Conservation (phyloP, 2,329 filamentous ascomycete species). For the Ilyonectria sp. region DNA sequence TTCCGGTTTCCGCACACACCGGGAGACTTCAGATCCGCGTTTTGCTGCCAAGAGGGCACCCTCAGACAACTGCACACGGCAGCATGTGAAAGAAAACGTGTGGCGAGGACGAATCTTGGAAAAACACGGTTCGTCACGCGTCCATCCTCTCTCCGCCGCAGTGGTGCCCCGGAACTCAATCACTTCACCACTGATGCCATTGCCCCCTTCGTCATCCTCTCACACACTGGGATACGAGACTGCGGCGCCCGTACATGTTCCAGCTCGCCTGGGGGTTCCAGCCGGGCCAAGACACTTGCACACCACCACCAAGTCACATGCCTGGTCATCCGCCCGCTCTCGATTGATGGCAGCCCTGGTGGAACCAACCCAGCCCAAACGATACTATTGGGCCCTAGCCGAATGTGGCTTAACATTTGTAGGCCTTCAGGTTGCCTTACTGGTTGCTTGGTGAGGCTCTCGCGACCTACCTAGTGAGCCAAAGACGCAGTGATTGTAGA, state of each 20-base stretch:
- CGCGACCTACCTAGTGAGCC: constrained; percentile 23
- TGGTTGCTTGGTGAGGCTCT: constrained; percentile 36
- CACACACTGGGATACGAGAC: constrained; percentile 42
- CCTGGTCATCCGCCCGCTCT: constrained; percentile 30
- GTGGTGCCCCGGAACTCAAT: constrained; percentile 26
- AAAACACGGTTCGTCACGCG: constrained; percentile 42
- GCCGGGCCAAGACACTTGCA: constrained; percentile 39
- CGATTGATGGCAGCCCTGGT: constrained; percentile 24
- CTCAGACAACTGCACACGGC: constrained; percentile 26
- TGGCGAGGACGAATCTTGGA: constrained; percentile 31
- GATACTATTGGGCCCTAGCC: constrained; percentile 32
- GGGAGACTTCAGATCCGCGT: neutral
- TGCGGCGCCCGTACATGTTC: constrained; percentile 32
- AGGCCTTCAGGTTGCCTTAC: constrained; percentile 13
- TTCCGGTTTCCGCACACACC: constrained; percentile 17
- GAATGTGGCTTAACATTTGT: constrained; percentile 22
- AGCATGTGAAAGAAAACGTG: constrained; percentile 30
- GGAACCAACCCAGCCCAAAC: constrained; percentile 12
- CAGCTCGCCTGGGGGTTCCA: constrained; percentile 34
- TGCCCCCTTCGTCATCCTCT: constrained; percentile 35
- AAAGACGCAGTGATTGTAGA: constrained; percentile 18
- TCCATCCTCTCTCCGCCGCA: constrained; percentile 29
- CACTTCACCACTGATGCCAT: constrained; percentile 33
- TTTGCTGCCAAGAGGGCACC: constrained; percentile 5
- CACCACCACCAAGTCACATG: constrained; percentile 42